phyloP scores from a whole-genome alignment of 768 basidiomycete species.

The Grammothele lineata region DNA sequence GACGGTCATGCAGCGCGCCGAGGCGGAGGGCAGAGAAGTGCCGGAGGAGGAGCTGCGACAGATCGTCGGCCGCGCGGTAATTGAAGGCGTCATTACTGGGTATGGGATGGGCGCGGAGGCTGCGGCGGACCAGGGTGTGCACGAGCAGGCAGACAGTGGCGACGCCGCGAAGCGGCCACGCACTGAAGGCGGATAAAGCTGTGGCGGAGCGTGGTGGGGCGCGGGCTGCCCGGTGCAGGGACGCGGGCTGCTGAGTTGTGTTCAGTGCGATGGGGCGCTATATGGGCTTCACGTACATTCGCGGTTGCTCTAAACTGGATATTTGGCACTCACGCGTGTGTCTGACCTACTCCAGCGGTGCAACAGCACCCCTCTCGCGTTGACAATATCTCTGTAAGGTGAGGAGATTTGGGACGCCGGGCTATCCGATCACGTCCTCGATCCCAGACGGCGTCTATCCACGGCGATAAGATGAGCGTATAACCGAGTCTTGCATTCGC shows the following conservation, averaged over 20 bases:
- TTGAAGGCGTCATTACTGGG: slow-evolving; percentile 62
- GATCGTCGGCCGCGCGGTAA: slow-evolving; percentile 59
- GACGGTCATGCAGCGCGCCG: slow-evolving; percentile 60
- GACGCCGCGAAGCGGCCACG: slow-evolving; percentile 22
- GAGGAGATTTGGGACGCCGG: too few relatives aligned
- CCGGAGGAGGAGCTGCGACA: slow-evolving; percentile 62
- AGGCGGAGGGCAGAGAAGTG: slow-evolving; percentile 49
- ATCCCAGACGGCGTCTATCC: slow-evolving; percentile 17
- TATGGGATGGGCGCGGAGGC: slow-evolving; percentile 41
- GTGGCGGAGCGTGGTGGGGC: background rate
- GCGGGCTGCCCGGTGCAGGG: too few relatives aligned
- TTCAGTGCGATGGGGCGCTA: too few relatives aligned
- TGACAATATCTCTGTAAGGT: too few relatives aligned
- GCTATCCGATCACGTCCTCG: too few relatives aligned
- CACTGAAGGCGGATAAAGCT: slow-evolving; percentile 21
- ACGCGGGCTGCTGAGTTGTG: too few relatives aligned
- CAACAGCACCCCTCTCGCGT: too few relatives aligned
- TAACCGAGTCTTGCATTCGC: too few relatives aligned
- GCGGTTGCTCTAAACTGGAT: too few relatives aligned
- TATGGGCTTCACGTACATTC: too few relatives aligned
- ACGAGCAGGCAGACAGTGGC: slow-evolving; percentile 15
- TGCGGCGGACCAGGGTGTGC: slow-evolving; percentile 9
- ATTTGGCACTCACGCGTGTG: too few relatives aligned
- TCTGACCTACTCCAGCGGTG: too few relatives aligned
- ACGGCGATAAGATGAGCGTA: slow-evolving; percentile 11